A percentile compares a stretch with the other conserved stretches of the same genome.
These are phyloP conservation scores for Fusarium stilboides DNA, from an alignment of 2,329 filamentous ascomycete genomes.

Conservation along the genomic window DNA sequence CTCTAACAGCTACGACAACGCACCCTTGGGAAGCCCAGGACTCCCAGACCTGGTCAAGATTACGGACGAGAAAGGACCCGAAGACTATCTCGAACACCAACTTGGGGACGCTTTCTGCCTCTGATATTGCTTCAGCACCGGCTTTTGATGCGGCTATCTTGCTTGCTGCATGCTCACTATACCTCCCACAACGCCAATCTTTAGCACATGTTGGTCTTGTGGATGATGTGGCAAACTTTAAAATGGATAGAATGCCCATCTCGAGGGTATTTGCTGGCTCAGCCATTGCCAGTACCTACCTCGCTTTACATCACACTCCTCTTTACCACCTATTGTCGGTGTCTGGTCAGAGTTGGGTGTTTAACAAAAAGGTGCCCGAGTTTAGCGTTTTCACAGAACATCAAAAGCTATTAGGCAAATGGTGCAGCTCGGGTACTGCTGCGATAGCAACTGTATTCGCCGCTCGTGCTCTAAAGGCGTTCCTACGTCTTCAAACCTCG, in stretches of 20 bases:
- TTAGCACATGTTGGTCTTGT: slow-evolving; percentile 48
- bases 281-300: slow-evolving; percentile 66
- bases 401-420: slow-evolving; percentile 62
- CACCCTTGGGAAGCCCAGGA: slow-evolving; percentile 66
- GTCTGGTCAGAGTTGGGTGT: slow-evolving; percentile 71
- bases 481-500: slow-evolving; percentile 54
- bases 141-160: slow-evolving; percentile 60
- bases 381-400: slow-evolving; percentile 62
- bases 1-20: slow-evolving; percentile 62
- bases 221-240: slow-evolving; percentile 45
- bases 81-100: slow-evolving; percentile 50
- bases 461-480: slow-evolving; percentile 65
- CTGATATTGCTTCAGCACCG: slow-evolving; percentile 54
- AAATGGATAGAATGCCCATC: slow-evolving; percentile 51
- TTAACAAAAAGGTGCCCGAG: slow-evolving; percentile 67
- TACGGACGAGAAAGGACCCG: slow-evolving; percentile 47
- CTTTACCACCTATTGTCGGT: slow-evolving; percentile 71
- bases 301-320: slow-evolving; percentile 72
- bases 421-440: slow-evolving; percentile 63
- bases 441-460: slow-evolving; percentile 65
- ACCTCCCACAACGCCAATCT: slow-evolving; percentile 55
- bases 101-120: slow-evolving; percentile 55
- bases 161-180: slow-evolving; percentile 57
- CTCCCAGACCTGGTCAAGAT: slow-evolving; percentile 62
- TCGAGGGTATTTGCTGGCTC: slow-evolving; percentile 61